These are phyloP conservation scores for Erodium texanum DNA, from an alignment of 441 rosid genomes.

Conservation along the genomic window DNA sequence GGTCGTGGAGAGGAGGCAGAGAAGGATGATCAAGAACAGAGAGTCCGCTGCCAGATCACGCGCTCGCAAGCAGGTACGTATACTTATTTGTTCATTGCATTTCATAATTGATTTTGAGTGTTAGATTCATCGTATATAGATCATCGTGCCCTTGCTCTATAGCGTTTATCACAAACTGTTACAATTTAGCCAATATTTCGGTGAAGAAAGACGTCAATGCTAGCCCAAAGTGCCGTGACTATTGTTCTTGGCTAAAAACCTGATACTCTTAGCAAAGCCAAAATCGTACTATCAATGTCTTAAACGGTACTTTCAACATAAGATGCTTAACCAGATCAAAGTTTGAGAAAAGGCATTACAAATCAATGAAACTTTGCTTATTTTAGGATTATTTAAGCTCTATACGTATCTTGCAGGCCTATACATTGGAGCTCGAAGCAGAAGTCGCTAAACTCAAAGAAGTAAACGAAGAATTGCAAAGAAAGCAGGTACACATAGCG, in stretches of 20 bases:
- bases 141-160: not conserved
- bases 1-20: constrained; percentile 69
- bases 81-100: constrained; percentile 10
- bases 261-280: too few relatives aligned
- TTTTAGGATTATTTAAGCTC: constrained; percentile 6
- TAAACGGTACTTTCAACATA: not conserved
- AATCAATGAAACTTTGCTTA: not conserved
- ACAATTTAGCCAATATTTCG: not conserved
- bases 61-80: constrained; percentile 64
- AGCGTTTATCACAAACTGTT: not conserved
- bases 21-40: constrained; percentile 71
- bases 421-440: constrained; percentile 61
- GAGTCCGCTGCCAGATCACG: constrained; percentile 79
- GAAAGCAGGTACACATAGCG: constrained; percentile 44
- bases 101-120: not conserved
- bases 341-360: not conserved
- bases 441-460: constrained; percentile 58
- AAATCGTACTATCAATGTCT: not conserved
- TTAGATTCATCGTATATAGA: too few relatives aligned
- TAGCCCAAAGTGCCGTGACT: too few relatives aligned
- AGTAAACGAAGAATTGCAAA: constrained; percentile 46
- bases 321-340: not conserved
- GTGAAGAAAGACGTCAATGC: not conserved
- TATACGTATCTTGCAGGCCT: constrained; percentile 40
- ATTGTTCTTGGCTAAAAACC: too few relatives aligned